These are phyloP conservation scores for Salix exigua DNA, from an alignment of 345 rosid genomes.

Conservation along the genomic window DNA sequence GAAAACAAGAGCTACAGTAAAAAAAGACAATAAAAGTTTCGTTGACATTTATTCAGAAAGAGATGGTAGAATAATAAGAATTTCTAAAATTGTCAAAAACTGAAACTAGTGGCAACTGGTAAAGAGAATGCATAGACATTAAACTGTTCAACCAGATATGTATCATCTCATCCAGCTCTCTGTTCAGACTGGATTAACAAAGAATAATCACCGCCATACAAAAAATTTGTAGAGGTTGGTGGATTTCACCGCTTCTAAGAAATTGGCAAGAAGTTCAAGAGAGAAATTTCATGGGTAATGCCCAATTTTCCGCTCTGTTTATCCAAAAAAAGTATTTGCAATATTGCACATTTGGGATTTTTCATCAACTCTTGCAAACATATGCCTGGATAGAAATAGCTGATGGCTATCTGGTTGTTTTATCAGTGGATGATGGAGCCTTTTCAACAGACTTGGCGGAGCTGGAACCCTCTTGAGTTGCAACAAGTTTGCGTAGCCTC, in stretches of 20 bases:
- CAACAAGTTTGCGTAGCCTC: constrained; percentile 53
- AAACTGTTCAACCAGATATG: not conserved
- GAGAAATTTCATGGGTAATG: not conserved
- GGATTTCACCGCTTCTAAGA: not conserved
- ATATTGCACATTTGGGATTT: not conserved
- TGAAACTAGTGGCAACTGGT: not conserved
- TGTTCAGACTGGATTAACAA: not conserved
- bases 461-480: constrained; percentile 42
- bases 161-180: not conserved
- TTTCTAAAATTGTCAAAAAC: not conserved
- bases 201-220: not conserved
- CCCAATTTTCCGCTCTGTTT: not conserved
- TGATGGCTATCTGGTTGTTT: not conserved
- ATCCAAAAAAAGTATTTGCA: not conserved
- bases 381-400: not conserved
- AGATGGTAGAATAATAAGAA: not conserved
- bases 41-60: not conserved
- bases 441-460: constrained; percentile 3
- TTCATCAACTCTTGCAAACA: not conserved
- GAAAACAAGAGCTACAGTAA: no score
- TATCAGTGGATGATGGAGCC: constrained; percentile 4
- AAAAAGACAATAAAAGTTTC: not conserved
- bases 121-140: not conserved
- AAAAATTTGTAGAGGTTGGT: not conserved
- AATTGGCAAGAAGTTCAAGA: not conserved